phyloP scores from a whole-genome alignment of 2,329 filamentous ascomycete genomes.

The Colletotrichum falcatum region DNA sequence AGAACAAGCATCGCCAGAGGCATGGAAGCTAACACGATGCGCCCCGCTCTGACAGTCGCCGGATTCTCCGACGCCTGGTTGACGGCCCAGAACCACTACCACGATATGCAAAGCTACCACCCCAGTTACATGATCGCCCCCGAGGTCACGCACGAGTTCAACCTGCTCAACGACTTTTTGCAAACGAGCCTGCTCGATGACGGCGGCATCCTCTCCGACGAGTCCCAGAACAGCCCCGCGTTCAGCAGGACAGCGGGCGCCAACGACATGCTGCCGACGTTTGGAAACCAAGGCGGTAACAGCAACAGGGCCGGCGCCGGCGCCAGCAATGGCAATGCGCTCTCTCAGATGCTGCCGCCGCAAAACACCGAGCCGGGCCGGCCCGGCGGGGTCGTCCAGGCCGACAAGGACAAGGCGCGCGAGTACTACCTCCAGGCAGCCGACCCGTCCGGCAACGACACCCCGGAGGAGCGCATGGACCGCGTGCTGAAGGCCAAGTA shows the following conservation, averaged over 20 bases:
- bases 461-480: conserved; percentile 94
- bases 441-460: conserved; percentile 86
- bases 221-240: conserved; percentile 65
- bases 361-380: conserved; percentile 60
- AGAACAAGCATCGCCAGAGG: not conserved
- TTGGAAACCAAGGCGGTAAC: conserved; percentile 55
- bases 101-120: conserved; percentile 95
- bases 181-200: conserved; percentile 93
- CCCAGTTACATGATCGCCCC: conserved; percentile 93
- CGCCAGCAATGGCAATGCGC: conserved; percentile 44
- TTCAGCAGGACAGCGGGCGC: conserved; percentile 55
- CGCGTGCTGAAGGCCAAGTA: conserved; percentile 95
- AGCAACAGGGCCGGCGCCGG: conserved; percentile 41
- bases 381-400: conserved; percentile 68
- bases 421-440: conserved; percentile 98
- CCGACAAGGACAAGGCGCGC: conserved; percentile 80
- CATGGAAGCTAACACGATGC: conserved; percentile 23
- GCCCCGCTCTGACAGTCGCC: conserved; percentile 65
- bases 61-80: conserved; percentile 88
- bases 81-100: conserved; percentile 82
- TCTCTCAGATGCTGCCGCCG: conserved; percentile 59
- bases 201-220: conserved; percentile 76
- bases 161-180: conserved; percentile 95
- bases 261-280: conserved; percentile 62
- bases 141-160: conserved; percentile 96